Evolutionary conservation across 2,329 filamentous ascomycete genomes (phyloP).

Genomic region (Colletotrichum chlorophyti): DNA sequence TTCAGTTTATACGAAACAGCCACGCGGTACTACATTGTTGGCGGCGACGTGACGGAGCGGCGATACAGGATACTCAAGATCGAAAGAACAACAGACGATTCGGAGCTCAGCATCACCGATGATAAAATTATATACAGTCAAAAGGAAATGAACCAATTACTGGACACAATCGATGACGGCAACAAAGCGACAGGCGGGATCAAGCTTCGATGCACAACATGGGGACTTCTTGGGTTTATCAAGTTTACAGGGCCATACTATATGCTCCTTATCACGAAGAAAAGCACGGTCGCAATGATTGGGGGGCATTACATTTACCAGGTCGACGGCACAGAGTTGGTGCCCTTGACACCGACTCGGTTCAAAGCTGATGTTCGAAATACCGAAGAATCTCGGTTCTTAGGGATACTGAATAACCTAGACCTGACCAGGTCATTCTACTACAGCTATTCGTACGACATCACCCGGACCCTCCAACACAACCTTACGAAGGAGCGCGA

Average conservation of each 20-base stretch:
- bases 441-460: constrained; percentile 98
- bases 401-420: constrained; percentile 87
- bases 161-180: constrained; percentile 93
- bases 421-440: constrained; percentile 94
- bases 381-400: constrained; percentile 86
- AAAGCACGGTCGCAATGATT: constrained; percentile 94
- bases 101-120: constrained; percentile 83
- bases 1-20: constrained; percentile 98
- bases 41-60: constrained; percentile 87
- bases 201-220: constrained; percentile 87
- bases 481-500: constrained; percentile 86
- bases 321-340: constrained; percentile 89
- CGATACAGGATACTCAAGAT: constrained; percentile 94
- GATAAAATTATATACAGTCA: constrained; percentile 95
- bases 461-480: constrained; percentile 89
- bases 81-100: constrained; percentile 79
- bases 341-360: constrained; percentile 81
- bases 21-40: constrained; percentile 91
- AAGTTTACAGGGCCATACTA: constrained; percentile 96
- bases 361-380: constrained; percentile 80
- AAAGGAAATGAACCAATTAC: constrained; percentile 89
- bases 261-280: constrained; percentile 95
- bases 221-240: constrained; percentile 95
- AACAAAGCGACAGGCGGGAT: constrained; percentile 91
- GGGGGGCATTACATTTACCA: constrained; percentile 97